Conservation (phyloP, 176 grass and related monocot genomes). For the Metroxylon sagu region DNA sequence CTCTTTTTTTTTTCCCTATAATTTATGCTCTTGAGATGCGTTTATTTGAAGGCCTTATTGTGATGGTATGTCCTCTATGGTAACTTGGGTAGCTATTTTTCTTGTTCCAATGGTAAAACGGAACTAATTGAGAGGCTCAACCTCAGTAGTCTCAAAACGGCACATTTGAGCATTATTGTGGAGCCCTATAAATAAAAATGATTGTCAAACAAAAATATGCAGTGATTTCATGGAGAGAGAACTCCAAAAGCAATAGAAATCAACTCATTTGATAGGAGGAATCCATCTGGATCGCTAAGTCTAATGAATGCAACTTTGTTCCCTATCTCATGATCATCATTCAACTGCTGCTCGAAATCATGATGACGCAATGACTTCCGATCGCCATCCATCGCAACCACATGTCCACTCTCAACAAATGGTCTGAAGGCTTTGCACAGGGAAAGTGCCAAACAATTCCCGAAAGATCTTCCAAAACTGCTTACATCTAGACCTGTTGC, state of each 20-base stretch:
- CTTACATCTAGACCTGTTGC: conserved; percentile 56
- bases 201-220: not conserved
- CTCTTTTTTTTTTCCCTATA: too few relatives aligned
- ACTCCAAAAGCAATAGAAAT: conserved; percentile 80
- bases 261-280: conserved; percentile 85
- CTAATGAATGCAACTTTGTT: conserved; percentile 50
- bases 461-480: conserved; percentile 58
- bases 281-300: conserved; percentile 74
- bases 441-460: conserved; percentile 25
- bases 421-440: conserved; percentile 51
- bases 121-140: too few relatives aligned
- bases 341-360: conserved; percentile 41
- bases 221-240: conserved; percentile 45
- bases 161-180: too few relatives aligned
- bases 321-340: conserved; percentile 16
- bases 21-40: too few relatives aligned
- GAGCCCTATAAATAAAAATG: too few relatives aligned
- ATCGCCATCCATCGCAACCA: conserved; percentile 50
- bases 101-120: too few relatives aligned
- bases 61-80: too few relatives aligned
- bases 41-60: too few relatives aligned
- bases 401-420: conserved; percentile 63
- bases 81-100: too few relatives aligned
- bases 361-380: conserved; percentile 21
- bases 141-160: too few relatives aligned